Evolutionary conservation across 805 yeast species (phyloP).

Genomic region (Hanseniaspora pseudoguilliermondii): DNA sequence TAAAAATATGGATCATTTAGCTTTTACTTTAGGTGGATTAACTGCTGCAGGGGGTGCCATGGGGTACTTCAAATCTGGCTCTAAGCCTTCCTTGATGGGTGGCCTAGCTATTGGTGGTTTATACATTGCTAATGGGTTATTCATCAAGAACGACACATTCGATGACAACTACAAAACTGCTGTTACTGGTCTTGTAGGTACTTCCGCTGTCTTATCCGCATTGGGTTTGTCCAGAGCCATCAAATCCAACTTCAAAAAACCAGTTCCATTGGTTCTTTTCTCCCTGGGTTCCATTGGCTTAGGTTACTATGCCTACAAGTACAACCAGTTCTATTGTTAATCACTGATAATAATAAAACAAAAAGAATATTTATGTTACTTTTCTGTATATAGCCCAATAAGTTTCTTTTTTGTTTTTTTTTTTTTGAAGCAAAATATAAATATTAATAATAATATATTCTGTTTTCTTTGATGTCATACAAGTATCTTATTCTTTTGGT

Average conservation of each 20-base stretch:
- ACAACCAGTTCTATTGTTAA: constrained; percentile 50
- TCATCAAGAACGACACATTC: constrained; percentile 32
- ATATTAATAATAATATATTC: constrained; percentile 3
- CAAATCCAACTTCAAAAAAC: constrained; percentile 48
- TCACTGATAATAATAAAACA: too few relatives aligned
- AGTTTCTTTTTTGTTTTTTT: neutral
- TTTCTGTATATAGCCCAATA: neutral
- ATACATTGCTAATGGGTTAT: constrained; percentile 62
- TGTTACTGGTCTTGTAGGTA: constrained; percentile 69
- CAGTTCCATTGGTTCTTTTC: constrained; percentile 59
- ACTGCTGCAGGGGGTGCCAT: constrained; percentile 57
- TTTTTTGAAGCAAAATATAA: neutral
- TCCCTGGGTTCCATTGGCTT: constrained; percentile 52
- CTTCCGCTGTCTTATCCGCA: constrained; percentile 50
- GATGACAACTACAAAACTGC: constrained; percentile 35
- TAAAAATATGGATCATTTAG: constrained; percentile 86
- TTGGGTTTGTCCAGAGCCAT: constrained; percentile 66
- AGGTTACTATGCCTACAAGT: constrained; percentile 60
- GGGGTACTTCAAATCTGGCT: constrained; percentile 57
- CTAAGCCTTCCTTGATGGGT: constrained; percentile 68
- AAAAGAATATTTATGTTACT: neutral
- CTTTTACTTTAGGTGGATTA: constrained; percentile 56
- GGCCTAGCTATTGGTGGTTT: constrained; percentile 51
- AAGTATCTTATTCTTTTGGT: neutral
- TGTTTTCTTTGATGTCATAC: neutral